phyloP scores from a whole-genome alignment of 1,139 yeast species.

The Casaregolazyma lundiana region DNA sequence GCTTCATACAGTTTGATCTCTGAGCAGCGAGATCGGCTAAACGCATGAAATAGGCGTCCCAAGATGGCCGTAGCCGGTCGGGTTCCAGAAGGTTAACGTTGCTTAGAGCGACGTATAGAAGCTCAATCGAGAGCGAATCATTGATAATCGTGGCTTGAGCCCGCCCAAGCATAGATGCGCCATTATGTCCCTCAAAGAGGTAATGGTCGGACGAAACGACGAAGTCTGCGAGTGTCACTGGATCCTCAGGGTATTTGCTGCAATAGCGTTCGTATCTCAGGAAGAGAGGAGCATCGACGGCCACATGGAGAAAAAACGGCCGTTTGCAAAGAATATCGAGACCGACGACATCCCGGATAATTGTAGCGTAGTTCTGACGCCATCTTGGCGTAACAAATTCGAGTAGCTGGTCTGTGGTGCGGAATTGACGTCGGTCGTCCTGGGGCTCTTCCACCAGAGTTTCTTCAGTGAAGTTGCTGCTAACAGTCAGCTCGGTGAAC shows the following conservation, averaged over 20 bases:
- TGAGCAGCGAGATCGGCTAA: conserved; percentile 90
- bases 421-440: conserved; percentile 28
- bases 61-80: conserved; percentile 76
- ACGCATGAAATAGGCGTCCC: conserved; percentile 96
- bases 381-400: conserved; percentile 68
- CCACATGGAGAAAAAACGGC: conserved; percentile 80
- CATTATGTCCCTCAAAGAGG: conserved; percentile 37
- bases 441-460: background rate
- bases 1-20: conserved; percentile 92
- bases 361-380: conserved; percentile 60
- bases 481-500: conserved; percentile 37
- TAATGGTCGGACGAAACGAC: conserved; percentile 43
- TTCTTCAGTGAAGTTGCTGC: conserved; percentile 10
- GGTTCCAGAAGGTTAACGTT: conserved; percentile 51
- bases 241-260: conserved; percentile 4
- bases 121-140: conserved; percentile 45
- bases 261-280: conserved; percentile 49
- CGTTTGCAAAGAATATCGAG: conserved; percentile 56
- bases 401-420: conserved; percentile 44
- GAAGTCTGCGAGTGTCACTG: conserved; percentile 35
- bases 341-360: conserved; percentile 42
- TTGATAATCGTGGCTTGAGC: conserved; percentile 63
- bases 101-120: conserved; percentile 48
- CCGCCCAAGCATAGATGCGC: conserved; percentile 47
- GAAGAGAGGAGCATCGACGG: conserved; percentile 69